Percentiles rank a stretch among this genome's conserved stretches.
phyloP scores from a whole-genome alignment of 257 asterid species.

The Fraxinus cuspidata region DNA sequence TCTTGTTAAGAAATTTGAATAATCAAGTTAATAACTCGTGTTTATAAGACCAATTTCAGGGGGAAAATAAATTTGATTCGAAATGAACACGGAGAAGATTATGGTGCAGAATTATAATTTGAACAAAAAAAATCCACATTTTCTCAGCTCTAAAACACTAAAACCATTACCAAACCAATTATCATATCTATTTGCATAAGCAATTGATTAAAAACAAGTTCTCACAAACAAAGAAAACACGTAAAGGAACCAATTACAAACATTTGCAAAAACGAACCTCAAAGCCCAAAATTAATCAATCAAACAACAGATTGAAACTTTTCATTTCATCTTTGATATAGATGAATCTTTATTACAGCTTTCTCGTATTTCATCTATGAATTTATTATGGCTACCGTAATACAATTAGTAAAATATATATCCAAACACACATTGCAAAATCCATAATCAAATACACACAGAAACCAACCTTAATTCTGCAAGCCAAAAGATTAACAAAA shows the following conservation, averaged over 20 bases:
- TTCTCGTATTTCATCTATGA: not conserved
- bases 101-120: slow-evolving; percentile 1
- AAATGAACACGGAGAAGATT: not conserved
- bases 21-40: slow-evolving; percentile 1
- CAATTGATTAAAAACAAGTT: not conserved
- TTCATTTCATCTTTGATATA: not conserved
- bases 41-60: not conserved
- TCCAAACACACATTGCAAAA: not conserved
- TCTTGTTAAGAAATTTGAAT: not conserved
- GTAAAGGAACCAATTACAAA: not conserved
- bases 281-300: not conserved
- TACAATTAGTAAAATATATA: slow-evolving; percentile 20
- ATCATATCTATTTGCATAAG: not conserved
- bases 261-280: slow-evolving; percentile 18
- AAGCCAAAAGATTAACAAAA: slow-evolving; percentile 7
- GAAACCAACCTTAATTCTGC: slow-evolving; percentile 19
- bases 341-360: not conserved
- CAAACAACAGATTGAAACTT: slow-evolving; percentile 2
- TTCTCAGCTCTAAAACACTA: not conserved
- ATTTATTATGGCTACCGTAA: not conserved
- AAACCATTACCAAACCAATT: not conserved
- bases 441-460: slow-evolving; percentile 4
- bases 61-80: not conserved
- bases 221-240: slow-evolving; percentile 4
- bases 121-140: not conserved